Evolutionary conservation across 2,329 filamentous ascomycete genomes (phyloP).

Genomic region (Diaporthe nobilis): DNA sequence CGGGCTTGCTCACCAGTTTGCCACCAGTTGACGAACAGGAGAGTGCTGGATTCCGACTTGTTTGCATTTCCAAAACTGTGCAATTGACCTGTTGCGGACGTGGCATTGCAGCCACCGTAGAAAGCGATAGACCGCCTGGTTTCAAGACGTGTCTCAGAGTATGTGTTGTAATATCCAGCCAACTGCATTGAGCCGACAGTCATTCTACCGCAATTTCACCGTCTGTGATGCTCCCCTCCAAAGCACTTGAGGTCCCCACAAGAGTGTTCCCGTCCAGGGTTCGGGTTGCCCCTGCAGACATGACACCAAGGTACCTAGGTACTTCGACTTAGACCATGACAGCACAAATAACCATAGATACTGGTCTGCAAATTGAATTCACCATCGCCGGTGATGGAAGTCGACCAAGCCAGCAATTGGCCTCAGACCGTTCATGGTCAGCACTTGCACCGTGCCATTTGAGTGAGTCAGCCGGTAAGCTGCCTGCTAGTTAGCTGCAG

Average conservation of each 20-base stretch:
- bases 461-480: constrained; percentile 29
- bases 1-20: background rate
- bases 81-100: background rate
- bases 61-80: background rate
- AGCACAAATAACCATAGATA: background rate
- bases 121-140: background rate
- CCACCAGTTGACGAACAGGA: background rate
- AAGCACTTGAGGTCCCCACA: too few species aligned
- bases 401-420: background rate
- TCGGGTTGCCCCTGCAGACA: too few species aligned
- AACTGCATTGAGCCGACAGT: background rate
- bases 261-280: too few species aligned
- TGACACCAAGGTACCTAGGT: background rate
- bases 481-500: too few species aligned
- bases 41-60: background rate
- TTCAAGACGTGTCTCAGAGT: background rate
- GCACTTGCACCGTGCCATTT: background rate
- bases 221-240: too few species aligned
- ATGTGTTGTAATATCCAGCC: background rate
- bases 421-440: background rate
- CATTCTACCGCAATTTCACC: too few species aligned
- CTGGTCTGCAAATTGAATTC: background rate
- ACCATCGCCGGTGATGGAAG: background rate
- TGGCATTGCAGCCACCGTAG: too few species aligned
- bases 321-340: background rate